These are phyloP conservation scores for Alternaria arbusti DNA, from an alignment of 2,329 filamentous ascomycete genomes.

Conservation along the genomic window DNA sequence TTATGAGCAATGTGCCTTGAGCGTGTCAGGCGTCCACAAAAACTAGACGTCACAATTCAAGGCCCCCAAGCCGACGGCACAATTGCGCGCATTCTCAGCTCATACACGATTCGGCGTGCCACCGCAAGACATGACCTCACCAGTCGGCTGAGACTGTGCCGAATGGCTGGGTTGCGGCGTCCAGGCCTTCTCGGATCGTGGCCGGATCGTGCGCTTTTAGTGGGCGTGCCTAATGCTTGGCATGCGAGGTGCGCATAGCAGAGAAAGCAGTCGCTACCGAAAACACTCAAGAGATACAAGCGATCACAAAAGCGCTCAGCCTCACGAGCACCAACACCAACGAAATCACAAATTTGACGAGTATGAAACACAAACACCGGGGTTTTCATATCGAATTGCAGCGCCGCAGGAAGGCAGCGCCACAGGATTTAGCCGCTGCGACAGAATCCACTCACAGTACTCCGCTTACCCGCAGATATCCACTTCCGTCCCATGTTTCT, in stretches of 20 bases:
- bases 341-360: not conserved
- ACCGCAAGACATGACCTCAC: not conserved
- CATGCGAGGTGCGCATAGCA: not conserved
- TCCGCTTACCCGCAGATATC: constrained; percentile 1
- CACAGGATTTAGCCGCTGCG: constrained; percentile 4
- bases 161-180: not conserved
- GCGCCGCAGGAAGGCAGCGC: not conserved
- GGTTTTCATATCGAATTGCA: not conserved
- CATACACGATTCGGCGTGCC: not conserved
- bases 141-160: constrained; percentile 1
- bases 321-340: not conserved
- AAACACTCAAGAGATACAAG: not conserved
- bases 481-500: not conserved
- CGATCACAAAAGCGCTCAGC: not conserved
- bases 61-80: constrained; percentile 2
- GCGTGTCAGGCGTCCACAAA: not conserved
- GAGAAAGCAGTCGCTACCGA: not conserved
- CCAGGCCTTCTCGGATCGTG: not conserved
- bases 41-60: not conserved
- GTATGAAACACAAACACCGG: not conserved
- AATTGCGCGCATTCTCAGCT: not conserved
- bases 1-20: not conserved
- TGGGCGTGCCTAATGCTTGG: not conserved
- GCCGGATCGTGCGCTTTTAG: not conserved
- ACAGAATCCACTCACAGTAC: not conserved